These are phyloP conservation scores for Arachis hypogaea DNA, from an alignment of 306 rosid genomes.

Conservation along the genomic window DNA sequence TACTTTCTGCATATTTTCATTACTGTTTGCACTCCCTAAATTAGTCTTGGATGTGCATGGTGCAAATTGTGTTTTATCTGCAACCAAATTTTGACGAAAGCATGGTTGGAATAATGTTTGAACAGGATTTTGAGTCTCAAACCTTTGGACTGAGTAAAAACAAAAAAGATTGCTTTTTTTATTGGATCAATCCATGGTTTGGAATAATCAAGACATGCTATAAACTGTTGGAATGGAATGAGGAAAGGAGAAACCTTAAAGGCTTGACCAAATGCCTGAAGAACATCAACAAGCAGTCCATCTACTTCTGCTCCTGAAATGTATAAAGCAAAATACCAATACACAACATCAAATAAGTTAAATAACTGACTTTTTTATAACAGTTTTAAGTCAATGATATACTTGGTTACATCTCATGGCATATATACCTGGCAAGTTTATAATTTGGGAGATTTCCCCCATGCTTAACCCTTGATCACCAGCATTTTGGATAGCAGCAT, in stretches of 20 bases:
- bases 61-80: slow-evolving; percentile 10
- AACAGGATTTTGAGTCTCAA: slow-evolving; percentile 28
- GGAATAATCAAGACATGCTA: slow-evolving; percentile 19
- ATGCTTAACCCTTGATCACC: slow-evolving; percentile 96
- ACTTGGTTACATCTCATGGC: slow-evolving; percentile 20
- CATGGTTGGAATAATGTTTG: slow-evolving; percentile 5
- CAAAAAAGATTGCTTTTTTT: not conserved
- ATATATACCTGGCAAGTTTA: slow-evolving; percentile 69
- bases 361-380: slow-evolving; percentile 7
- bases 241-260: slow-evolving; percentile 64
- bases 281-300: slow-evolving; percentile 66
- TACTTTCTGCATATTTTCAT: not conserved
- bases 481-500: slow-evolving; percentile 74
- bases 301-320: slow-evolving; percentile 66
- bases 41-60: not conserved
- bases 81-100: not conserved
- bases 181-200: slow-evolving; percentile 8
- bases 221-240: slow-evolving; percentile 12
- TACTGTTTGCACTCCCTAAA: not conserved
- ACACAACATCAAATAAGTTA: slow-evolving; percentile 24
- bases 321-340: slow-evolving; percentile 35
- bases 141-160: slow-evolving; percentile 1
- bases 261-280: slow-evolving; percentile 70
- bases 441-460: slow-evolving; percentile 63
- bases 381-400: slow-evolving; percentile 24